Percentiles rank a stretch among this genome's conserved stretches.
Evolutionary conservation across 208 protist species (phyloP).

Genomic region (Trypanosoma congolense): DNA sequence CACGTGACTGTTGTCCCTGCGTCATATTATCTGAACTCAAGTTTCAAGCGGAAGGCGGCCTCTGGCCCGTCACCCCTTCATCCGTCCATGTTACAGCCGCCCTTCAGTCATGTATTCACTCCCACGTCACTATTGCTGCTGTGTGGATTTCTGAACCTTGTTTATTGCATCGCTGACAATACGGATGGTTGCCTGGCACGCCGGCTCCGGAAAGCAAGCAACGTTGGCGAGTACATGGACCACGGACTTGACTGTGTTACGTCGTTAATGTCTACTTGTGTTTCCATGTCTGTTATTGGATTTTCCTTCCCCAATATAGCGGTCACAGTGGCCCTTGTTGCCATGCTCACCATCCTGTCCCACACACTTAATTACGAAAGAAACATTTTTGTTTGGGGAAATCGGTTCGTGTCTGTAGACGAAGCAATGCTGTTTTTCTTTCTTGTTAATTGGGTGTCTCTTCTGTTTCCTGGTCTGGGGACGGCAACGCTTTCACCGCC

Average conservation of each 20-base stretch:
- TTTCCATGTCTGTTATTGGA: slow-evolving; percentile 53
- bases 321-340: slow-evolving; percentile 56
- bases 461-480: slow-evolving; percentile 43
- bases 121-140: slow-evolving; percentile 40
- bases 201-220: slow-evolving; percentile 63
- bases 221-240: slow-evolving; percentile 88
- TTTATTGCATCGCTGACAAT: slow-evolving; percentile 89
- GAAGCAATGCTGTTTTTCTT: slow-evolving; percentile 90
- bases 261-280: slow-evolving; percentile 71
- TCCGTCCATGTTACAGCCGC: slow-evolving; percentile 33
- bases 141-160: slow-evolving; percentile 68
- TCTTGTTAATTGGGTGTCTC: slow-evolving; percentile 59
- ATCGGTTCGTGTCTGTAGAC: slow-evolving; percentile 79
- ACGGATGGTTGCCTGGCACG: slow-evolving; percentile 86
- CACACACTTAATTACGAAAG: slow-evolving; percentile 83
- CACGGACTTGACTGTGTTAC: slow-evolving; percentile 90
- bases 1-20: slow-evolving; percentile 36
- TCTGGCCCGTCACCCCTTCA: slow-evolving; percentile 33
- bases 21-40: slow-evolving; percentile 29
- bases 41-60: slow-evolving; percentile 2
- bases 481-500: slow-evolving; percentile 26
- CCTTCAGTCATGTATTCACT: slow-evolving; percentile 30
- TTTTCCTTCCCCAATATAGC: slow-evolving; percentile 64
- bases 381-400: slow-evolving; percentile 85
- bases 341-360: slow-evolving; percentile 62